Conservation (phyloP, 2,329 filamentous ascomycete species). For the Monosporascus sp. region DNA sequence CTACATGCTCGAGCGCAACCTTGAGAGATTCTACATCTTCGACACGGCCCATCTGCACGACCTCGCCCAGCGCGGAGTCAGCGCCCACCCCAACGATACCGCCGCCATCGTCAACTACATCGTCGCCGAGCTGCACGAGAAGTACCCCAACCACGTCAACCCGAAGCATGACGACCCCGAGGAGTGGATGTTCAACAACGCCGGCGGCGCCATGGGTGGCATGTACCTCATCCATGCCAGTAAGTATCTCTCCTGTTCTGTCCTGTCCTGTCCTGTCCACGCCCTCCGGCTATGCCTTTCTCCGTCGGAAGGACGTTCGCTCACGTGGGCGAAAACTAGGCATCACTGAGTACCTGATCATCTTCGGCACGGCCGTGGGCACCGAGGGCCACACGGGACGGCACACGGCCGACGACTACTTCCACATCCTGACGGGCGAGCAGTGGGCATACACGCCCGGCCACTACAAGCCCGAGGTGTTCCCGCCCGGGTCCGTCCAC, state of each 20-base stretch:
- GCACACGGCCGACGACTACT: conserved; percentile 91
- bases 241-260: conserved; percentile 35
- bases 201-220: conserved; percentile 83
- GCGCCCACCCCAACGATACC: conserved; percentile 70
- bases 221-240: conserved; percentile 89
- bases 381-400: conserved; percentile 86
- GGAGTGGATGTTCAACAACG: conserved; percentile 91
- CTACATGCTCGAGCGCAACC: conserved; percentile 52
- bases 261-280: not conserved
- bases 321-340: conserved; percentile 30
- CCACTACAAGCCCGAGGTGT: conserved; percentile 62
- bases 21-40: conserved; percentile 71
- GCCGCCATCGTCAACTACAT: conserved; percentile 63
- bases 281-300: not conserved
- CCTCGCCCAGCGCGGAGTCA: conserved; percentile 60
- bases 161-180: conserved; percentile 41
- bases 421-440: conserved; percentile 78
- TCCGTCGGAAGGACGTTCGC: not conserved
- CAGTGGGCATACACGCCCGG: conserved; percentile 71
- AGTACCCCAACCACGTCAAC: conserved; percentile 54
- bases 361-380: conserved; percentile 77
- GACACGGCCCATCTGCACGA: conserved; percentile 61
- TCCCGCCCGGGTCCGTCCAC: conserved; percentile 64
- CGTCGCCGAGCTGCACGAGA: conserved; percentile 57
- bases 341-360: conserved; percentile 84